Conservation (phyloP, 345 rosid genomes). For the Camelina laxa region DNA sequence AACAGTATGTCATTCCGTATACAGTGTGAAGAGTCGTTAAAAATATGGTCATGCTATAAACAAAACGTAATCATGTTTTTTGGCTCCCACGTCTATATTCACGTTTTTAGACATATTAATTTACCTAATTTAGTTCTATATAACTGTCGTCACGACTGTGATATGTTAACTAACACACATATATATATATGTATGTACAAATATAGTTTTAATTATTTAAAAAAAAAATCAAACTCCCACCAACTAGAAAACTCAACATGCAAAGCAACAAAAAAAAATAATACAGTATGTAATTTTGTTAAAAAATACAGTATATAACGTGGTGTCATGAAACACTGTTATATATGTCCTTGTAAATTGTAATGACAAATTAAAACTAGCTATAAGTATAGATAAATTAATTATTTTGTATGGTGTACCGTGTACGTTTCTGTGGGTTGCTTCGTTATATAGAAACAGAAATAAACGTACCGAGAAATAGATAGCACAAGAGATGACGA, state of each 20-base stretch:
- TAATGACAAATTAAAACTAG: neutral
- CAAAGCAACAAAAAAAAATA: neutral
- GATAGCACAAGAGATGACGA: constrained; percentile 55
- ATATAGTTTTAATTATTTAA: neutral
- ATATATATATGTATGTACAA: neutral
- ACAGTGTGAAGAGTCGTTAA: neutral
- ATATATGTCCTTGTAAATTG: neutral
- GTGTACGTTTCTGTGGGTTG: neutral
- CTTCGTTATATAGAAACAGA: neutral
- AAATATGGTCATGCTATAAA: neutral
- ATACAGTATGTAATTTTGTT: neutral
- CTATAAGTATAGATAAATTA: neutral
- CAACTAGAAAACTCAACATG: neutral
- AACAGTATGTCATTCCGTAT: no score
- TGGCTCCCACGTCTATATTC: neutral
- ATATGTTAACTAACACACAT: neutral
- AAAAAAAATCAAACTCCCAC: neutral
- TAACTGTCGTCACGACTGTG: neutral
- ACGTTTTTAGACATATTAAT: neutral
- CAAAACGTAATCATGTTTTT: neutral
- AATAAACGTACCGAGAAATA: constrained; percentile 58
- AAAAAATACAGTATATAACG: neutral
- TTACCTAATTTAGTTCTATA: constrained; percentile 10
- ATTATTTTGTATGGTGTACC: neutral
- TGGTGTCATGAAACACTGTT: neutral